A percentile compares a stretch with the other conserved stretches of the same genome.
These are phyloP conservation scores for Angophora floribunda DNA, from an alignment of 345 rosid species.

Conservation along the genomic window DNA sequence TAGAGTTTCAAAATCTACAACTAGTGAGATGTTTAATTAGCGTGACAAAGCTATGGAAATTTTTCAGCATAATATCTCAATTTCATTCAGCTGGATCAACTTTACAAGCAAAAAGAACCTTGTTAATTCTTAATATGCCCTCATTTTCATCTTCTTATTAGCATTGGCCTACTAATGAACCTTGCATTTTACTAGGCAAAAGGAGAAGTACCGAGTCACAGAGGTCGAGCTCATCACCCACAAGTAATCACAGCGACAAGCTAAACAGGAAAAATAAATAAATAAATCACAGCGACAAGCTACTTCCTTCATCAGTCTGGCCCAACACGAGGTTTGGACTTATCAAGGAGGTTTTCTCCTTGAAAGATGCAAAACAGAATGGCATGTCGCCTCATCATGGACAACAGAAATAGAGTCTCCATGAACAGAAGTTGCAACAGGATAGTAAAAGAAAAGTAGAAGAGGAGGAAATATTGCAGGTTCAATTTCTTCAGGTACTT, in stretches of 20 bases:
- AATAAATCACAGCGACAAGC: background rate
- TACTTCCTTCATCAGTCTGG: background rate
- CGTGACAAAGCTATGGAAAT: background rate
- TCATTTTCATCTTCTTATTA: background rate
- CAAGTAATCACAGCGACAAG: background rate
- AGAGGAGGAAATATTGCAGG: background rate
- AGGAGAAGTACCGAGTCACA: background rate
- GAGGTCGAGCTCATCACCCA: background rate
- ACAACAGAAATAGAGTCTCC: background rate
- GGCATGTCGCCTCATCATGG: background rate
- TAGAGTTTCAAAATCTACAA: background rate
- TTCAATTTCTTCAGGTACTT: background rate
- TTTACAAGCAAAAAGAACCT: background rate
- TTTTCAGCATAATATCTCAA: background rate
- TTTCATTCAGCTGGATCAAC: background rate
- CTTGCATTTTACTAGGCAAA: background rate
- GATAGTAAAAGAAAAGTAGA: background rate
- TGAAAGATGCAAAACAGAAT: background rate
- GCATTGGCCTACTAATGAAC: background rate
- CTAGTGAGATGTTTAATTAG: background rate
- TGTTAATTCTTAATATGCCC: background rate
- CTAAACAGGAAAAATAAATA: background rate
- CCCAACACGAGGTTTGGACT: background rate
- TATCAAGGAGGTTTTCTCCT: background rate
- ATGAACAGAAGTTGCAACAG: background rate